Conservation (phyloP, 2,329 filamentous ascomycete genomes). For the Aspergillus melleus region DNA sequence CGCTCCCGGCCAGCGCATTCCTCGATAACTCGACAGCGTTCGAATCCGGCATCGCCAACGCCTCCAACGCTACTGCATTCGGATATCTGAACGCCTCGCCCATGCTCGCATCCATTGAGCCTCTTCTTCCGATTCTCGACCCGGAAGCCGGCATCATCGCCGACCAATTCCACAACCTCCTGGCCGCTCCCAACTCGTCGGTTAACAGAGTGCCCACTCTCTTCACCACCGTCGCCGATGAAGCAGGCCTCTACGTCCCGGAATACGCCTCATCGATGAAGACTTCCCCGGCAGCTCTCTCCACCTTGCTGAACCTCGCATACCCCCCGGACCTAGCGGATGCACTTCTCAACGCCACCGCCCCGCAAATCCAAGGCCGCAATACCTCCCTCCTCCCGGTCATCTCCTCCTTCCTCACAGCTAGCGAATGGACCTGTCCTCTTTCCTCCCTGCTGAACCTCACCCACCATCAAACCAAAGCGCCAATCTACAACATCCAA, state of each 20-base stretch:
- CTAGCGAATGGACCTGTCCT: constrained; percentile 22
- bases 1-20: constrained; percentile 21
- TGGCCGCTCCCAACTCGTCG: constrained; percentile 2
- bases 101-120: constrained; percentile 22
- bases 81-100: constrained; percentile 19
- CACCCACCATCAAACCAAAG: constrained; percentile 20
- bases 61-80: constrained; percentile 10
- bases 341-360: constrained; percentile 13
- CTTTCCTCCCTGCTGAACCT: constrained; percentile 19
- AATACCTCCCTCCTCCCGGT: constrained; percentile 15
- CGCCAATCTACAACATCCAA: constrained; percentile 21
- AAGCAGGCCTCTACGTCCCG: constrained; percentile 22
- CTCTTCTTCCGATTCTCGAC: constrained; percentile 30
- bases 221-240: constrained; percentile 28
- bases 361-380: constrained; percentile 2
- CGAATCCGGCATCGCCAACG: constrained; percentile 5
- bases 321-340: constrained; percentile 18
- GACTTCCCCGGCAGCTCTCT: constrained; percentile 10
- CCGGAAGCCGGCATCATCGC: constrained; percentile 25
- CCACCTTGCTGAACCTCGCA: constrained; percentile 15
- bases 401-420: constrained; percentile 13
- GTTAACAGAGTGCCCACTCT: constrained; percentile 26
- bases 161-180: constrained; percentile 27
- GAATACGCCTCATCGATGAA: not conserved
- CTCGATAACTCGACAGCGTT: constrained; percentile 24